Percentiles rank a stretch among this genome's conserved stretches.
phyloP scores from a whole-genome alignment of 139 green algal species.

The Medakamo hakoo region DNA sequence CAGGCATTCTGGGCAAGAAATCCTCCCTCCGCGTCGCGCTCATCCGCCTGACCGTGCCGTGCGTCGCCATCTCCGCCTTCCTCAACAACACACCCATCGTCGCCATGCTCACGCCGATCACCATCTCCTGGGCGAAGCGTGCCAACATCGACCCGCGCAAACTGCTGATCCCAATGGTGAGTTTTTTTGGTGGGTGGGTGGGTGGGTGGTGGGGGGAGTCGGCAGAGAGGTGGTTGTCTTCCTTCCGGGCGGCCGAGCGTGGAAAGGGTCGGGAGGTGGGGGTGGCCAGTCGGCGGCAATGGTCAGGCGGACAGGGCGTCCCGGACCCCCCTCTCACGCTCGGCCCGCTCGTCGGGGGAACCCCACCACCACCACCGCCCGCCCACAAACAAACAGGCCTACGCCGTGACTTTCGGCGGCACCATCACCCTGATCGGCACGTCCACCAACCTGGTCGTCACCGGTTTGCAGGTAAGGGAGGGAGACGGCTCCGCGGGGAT shows the following conservation, averaged over 20 bases:
- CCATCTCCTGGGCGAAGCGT: constrained; percentile 21
- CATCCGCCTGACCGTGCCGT: constrained; percentile 27
- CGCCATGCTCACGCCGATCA: constrained; percentile 36
- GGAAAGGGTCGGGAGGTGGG: too few species aligned
- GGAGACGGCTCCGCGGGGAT: too few species aligned
- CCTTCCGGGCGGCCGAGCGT: too few species aligned
- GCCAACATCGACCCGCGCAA: neutral
- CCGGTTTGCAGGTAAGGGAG: constrained; percentile 9
- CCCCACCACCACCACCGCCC: too few species aligned
- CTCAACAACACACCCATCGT: constrained; percentile 66
- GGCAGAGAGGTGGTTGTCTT: too few species aligned
- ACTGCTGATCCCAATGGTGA: neutral
- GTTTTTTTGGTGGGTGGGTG: too few species aligned
- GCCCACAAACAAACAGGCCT: too few species aligned
- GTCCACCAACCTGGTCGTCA: constrained; percentile 64
- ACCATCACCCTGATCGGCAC: constrained; percentile 66
- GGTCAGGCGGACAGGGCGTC: too few species aligned
- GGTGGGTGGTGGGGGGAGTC: too few species aligned
- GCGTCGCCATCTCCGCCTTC: constrained; percentile 45
- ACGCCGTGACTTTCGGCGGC: constrained; percentile 51
- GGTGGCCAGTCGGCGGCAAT: too few species aligned
- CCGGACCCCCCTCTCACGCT: too few species aligned
- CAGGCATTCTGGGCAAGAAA: neutral
- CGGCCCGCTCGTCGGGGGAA: too few species aligned
- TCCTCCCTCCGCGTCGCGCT: neutral